Evolutionary conservation across 495 filamentous ascomycete genomes (phyloP), one percentile per base, ranked within the genome.

Genomic region (Halenospora varia): DNA sequence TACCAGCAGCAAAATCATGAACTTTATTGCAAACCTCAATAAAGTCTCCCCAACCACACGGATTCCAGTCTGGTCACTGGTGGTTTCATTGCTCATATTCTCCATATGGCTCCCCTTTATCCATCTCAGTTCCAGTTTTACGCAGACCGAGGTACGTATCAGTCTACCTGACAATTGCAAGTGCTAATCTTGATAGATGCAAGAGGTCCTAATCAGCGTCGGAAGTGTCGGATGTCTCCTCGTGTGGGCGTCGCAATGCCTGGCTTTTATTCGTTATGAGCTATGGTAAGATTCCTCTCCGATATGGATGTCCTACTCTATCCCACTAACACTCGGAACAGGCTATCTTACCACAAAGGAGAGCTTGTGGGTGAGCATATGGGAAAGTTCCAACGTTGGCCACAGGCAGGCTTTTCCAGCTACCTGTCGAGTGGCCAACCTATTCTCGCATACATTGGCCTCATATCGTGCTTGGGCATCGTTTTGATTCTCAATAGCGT

Each of bases 41-140:
- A 23, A 4, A 1, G 25, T 64, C 1, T 50, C 56, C 22, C 44
- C 20, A 11, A 35, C 17, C 1, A 67, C 64, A 9, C 40, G 49
- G 20, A 56, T 69, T n/a, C 76, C 76, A 11, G 56, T 70, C 41
- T 64, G 68, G 25, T 71, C 75, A 2, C 63, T 79, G 25, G 41
- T 70, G 3, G 57, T 75, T n/a, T 73, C 75, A 10, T 64, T 67
- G 0, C 17, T 72, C 13, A 57, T 66, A 3, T 77, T 77, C 50
- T 23, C 51, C 9, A 63, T 63, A 45, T 80, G 77, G 77, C 63
- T 78, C 8, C 75, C 75, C 13, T 78, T 73, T 51, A 48, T 78
- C n/a, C 66, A 71, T 41, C 57, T 72, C 26, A 55, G 45, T n/a
- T 53, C 58, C 26, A 61, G 45, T 26, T 19, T 42, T 24, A 41